Conservation (phyloP, 2,329 filamentous ascomycete species). For the Colletotrichum sp. region DNA sequence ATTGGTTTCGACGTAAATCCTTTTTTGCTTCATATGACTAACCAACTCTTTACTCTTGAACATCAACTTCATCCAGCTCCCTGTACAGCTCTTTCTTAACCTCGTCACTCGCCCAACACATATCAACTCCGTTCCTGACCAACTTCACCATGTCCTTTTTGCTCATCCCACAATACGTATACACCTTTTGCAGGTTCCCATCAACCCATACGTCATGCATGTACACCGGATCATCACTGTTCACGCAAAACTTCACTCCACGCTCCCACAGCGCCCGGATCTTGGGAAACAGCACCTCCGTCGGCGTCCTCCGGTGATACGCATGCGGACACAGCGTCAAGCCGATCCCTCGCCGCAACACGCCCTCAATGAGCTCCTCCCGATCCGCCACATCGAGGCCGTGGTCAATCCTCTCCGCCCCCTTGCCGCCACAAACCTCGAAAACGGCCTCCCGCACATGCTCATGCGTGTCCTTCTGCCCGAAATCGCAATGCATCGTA, state of each 20-base stretch:
- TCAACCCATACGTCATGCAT: conserved; percentile 56
- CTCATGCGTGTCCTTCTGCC: conserved; percentile 50
- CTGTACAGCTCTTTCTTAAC: conserved; percentile 35
- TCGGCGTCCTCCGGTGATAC: conserved; percentile 45
- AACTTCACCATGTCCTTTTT: conserved; percentile 47
- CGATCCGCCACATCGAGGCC: conserved; percentile 71
- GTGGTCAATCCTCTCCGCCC: conserved; percentile 75
- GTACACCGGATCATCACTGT: conserved; percentile 77
- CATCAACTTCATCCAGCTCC: conserved; percentile 27
- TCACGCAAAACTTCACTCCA: conserved; percentile 73
- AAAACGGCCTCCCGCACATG: conserved; percentile 44
- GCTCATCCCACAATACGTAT: conserved; percentile 42
- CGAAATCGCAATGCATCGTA: conserved; percentile 57
- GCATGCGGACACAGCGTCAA: conserved; percentile 72
- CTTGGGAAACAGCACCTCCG: conserved; percentile 47
- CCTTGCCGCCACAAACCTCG: conserved; percentile 33
- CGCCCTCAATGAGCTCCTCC: conserved; percentile 59
- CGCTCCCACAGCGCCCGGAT: conserved; percentile 66
- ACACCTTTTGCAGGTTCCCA: conserved; percentile 50
- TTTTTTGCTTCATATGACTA: too few species aligned
- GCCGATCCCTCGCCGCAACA: conserved; percentile 63
- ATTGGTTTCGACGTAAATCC: too few species aligned
- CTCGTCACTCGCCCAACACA: conserved; percentile 48
- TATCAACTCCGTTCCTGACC: conserved; percentile 46
- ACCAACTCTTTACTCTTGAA: neutral